phyloP scores from a whole-genome alignment of 768 basidiomycete species.

The Trichaptum fuscoviolaceum region DNA sequence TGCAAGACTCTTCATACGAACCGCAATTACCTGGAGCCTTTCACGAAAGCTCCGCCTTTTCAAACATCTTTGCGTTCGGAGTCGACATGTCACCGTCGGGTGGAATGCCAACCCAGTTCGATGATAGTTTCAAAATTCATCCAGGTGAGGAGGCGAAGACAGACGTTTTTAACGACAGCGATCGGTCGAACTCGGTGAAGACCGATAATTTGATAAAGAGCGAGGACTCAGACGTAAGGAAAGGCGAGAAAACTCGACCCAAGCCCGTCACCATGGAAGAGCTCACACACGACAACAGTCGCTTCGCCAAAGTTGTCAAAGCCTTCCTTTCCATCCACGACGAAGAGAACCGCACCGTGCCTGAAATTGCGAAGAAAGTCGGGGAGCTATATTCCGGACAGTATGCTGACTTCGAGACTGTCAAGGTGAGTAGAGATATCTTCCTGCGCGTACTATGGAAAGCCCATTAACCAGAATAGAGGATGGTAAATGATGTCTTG shows the following conservation, averaged over 20 bases:
- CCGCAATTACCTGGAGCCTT: not conserved
- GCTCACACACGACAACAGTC: constrained; percentile 1
- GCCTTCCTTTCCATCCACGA: not conserved
- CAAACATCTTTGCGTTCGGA: not conserved
- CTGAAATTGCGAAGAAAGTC: constrained; percentile 2
- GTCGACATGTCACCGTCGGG: not conserved
- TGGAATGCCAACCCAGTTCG: not conserved
- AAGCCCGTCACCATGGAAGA: constrained; percentile 1
- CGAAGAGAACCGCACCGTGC: not conserved
- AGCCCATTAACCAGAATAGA: not conserved
- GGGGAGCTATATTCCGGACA: not conserved
- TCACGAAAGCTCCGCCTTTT: not conserved
- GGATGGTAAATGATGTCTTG: constrained; percentile 6
- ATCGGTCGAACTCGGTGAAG: not conserved
- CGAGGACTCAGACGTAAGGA: not conserved
- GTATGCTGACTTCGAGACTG: not conserved
- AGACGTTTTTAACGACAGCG: not conserved
- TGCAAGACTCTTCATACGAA: not conserved
- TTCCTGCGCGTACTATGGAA: not conserved
- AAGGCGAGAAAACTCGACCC: not conserved
- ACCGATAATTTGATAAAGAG: not conserved
- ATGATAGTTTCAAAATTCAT: not conserved
- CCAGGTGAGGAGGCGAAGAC: not conserved
- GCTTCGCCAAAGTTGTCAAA: constrained; percentile 4
- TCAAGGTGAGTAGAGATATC: not conserved